Evolutionary conservation across 2,329 filamentous ascomycete genomes (phyloP).

Genomic region (Sarocladium brachiariae): DNA sequence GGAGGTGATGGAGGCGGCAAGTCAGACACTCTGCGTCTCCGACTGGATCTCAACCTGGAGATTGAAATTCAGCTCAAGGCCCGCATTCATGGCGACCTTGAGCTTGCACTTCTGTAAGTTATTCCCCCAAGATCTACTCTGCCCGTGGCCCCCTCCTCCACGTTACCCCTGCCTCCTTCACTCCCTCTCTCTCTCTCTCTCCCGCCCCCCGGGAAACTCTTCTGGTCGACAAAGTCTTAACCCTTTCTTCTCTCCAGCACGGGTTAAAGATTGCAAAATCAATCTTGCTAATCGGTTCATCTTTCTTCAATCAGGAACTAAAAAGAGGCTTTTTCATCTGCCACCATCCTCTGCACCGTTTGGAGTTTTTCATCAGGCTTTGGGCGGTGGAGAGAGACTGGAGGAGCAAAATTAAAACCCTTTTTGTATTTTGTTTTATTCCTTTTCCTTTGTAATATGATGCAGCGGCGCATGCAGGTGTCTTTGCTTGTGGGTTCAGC

Average conservation of each 20-base stretch:
- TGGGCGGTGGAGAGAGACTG: neutral
- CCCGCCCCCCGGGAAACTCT: neutral
- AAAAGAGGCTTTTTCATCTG: slow-evolving; percentile 1
- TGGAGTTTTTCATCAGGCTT: too few relatives aligned
- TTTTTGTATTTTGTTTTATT: neutral
- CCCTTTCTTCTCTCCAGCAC: slow-evolving; percentile 10
- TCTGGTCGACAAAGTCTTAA: slow-evolving; percentile 6
- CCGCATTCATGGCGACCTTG: slow-evolving; percentile 77
- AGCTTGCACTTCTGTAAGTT: slow-evolving; percentile 59
- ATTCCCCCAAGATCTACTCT: neutral
- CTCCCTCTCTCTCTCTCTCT: slow-evolving; percentile 8
- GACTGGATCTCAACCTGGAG: slow-evolving; percentile 74
- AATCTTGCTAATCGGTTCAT: slow-evolving; percentile 10
- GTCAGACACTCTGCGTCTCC: slow-evolving; percentile 55
- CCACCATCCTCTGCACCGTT: too few relatives aligned
- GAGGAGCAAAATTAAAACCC: neutral
- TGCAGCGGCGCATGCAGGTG: slow-evolving; percentile 5
- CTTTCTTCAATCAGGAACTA: slow-evolving; percentile 8
- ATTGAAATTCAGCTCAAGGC: slow-evolving; percentile 82
- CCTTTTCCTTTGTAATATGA: slow-evolving; percentile 7
- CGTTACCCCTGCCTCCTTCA: slow-evolving; percentile 10
- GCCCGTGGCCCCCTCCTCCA: neutral
- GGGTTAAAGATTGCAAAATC: slow-evolving; percentile 1
- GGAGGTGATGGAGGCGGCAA: slow-evolving; percentile 33
- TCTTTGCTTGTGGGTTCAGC: slow-evolving; percentile 1